Conservation (phyloP, 2,329 filamentous ascomycete genomes). For the Aspergillus uvarum region DNA sequence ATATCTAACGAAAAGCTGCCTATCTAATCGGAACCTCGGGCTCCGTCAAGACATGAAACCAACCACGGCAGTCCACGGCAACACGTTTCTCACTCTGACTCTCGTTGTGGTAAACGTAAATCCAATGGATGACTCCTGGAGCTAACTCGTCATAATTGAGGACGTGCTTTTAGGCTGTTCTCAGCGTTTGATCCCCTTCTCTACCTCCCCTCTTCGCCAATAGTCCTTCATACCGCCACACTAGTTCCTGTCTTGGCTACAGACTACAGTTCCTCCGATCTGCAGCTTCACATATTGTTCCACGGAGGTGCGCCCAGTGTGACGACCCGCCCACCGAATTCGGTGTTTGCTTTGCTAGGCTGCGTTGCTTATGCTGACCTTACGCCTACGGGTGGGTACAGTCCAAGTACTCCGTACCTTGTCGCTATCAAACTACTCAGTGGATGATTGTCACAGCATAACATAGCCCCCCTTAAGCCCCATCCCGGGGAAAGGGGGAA, state of each 20-base stretch:
- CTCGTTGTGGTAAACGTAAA: not conserved
- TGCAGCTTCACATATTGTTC: not conserved
- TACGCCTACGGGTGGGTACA: no score
- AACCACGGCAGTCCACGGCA: conserved; percentile 29
- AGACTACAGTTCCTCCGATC: not conserved
- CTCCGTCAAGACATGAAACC: conserved; percentile 20
- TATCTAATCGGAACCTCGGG: conserved; percentile 9
- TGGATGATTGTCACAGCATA: no score
- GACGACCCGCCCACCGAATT: not conserved
- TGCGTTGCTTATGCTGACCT: not conserved
- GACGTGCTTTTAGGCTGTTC: not conserved
- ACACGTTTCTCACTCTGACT: conserved; percentile 28
- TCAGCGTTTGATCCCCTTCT: not conserved
- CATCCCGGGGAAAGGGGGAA: no score
- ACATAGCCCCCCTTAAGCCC: no score
- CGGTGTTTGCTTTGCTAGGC: not conserved
- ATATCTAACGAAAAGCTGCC: not conserved
- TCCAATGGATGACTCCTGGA: not conserved
- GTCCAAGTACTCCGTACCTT: no score
- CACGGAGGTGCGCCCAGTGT: not conserved
- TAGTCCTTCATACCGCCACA: not conserved
- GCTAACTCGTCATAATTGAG: not conserved
- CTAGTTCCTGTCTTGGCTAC: not conserved
- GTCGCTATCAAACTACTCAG: no score
- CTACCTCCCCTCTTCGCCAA: not conserved